phyloP scores from a whole-genome alignment of 768 basidiomycete species.

The Tricholoma matsutake region DNA sequence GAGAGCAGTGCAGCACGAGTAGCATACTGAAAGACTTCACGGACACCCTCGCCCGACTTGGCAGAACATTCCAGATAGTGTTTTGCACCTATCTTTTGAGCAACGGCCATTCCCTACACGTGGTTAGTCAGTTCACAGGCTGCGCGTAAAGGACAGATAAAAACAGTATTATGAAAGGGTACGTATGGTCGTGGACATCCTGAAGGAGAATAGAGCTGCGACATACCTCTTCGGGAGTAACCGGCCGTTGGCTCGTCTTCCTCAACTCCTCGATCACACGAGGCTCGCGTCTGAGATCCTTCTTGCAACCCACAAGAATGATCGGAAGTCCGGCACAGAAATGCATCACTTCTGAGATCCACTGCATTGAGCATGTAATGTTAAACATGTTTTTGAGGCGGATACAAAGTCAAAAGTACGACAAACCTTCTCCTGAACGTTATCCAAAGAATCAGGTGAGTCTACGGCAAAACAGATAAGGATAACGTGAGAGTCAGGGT shows the following conservation, averaged over 20 bases:
- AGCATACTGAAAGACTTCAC: constrained; percentile 98
- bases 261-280: constrained; percentile 92
- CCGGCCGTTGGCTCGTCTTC: constrained; percentile 92
- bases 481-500: constrained; percentile 99
- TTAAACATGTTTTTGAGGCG: background rate
- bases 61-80: constrained; percentile 98
- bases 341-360: constrained; percentile 99
- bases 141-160: background rate
- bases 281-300: constrained; percentile 92
- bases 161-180: background rate
- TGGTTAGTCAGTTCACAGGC: background rate
- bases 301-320: constrained; percentile 99
- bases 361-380: constrained; percentile 45
- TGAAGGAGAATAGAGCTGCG: background rate
- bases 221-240: constrained; percentile 86
- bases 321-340: constrained; percentile 93
- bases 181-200: background rate
- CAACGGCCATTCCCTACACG: constrained; percentile 83
- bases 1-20: constrained; percentile 85
- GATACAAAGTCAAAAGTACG: background rate
- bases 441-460: constrained; percentile 96
- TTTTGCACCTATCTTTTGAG: constrained; percentile 95
- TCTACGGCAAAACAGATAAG: constrained; percentile 99
- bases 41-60: constrained; percentile 93
- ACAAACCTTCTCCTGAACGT: constrained; percentile 98